Evolutionary conservation across 768 basidiomycete species (phyloP).

Genomic region (Clitopilus hobsonii): DNA sequence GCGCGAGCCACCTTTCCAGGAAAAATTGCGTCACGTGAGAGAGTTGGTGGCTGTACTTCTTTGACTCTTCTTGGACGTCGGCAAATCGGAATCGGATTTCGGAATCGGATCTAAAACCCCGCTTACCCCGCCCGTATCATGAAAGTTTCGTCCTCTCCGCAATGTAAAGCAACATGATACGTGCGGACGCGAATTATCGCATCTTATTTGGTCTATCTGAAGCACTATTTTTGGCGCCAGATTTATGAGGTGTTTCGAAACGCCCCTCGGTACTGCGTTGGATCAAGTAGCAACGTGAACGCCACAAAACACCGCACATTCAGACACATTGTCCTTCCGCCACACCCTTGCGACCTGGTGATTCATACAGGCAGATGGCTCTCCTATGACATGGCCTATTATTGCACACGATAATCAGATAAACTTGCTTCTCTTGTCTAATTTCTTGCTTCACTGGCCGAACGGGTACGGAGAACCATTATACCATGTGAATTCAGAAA

Average conservation of each 20-base stretch:
- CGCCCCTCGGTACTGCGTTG: too few species aligned
- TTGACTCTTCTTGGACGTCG: neutral
- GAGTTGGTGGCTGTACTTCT: neutral
- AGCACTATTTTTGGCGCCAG: too few species aligned
- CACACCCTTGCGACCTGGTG: too few species aligned
- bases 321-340: neutral
- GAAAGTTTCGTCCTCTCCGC: neutral
- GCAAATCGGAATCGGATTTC: neutral
- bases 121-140: neutral
- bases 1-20: neutral
- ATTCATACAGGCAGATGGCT: too few species aligned
- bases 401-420: neutral
- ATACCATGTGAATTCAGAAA: neutral
- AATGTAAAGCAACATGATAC: neutral
- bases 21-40: constrained; percentile 1
- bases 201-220: too few species aligned
- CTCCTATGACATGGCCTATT: neutral
- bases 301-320: neutral
- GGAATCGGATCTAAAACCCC: neutral
- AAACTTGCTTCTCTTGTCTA: neutral
- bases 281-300: neutral
- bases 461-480: neutral
- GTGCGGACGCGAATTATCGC: neutral
- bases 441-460: neutral
- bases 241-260: too few species aligned